Percentiles rank a stretch among this genome's conserved stretches.
phyloP scores from a whole-genome alignment of 192 early-diverging fungal genomes.

The Obelidium mucronatum region DNA sequence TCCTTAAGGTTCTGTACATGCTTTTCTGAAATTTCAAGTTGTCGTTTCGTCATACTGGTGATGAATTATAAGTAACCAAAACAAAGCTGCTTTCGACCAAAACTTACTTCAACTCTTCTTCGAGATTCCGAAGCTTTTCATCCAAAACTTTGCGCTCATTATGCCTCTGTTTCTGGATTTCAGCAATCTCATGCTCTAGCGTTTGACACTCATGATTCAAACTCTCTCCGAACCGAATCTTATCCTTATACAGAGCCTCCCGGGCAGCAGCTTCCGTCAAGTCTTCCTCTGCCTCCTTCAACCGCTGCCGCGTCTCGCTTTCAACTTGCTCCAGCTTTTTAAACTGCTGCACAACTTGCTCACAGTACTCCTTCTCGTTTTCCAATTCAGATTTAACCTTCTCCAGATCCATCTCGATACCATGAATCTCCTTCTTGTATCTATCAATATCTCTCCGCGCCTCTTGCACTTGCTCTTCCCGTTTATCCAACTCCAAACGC shows the following conservation, averaged over 20 bases:
- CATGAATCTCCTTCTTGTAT: constrained; percentile 2
- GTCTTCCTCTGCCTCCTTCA: not conserved
- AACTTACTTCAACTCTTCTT: constrained; percentile 18
- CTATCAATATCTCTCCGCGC: not conserved
- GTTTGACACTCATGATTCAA: not conserved
- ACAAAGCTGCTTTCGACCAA: too few relatives aligned
- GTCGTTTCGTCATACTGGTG: not conserved
- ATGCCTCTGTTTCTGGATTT: constrained; percentile 16
- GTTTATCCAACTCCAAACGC: not conserved
- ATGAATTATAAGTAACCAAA: too few relatives aligned
- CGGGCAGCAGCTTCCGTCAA: not conserved
- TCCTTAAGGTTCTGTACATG: constrained; percentile 8
- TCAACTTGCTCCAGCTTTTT: constrained; percentile 3
- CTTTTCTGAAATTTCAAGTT: constrained; percentile 17
- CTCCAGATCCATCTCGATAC: not conserved
- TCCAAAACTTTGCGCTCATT: constrained; percentile 15
- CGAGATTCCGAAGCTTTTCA: not conserved
- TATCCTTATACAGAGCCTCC: constrained; percentile 1
- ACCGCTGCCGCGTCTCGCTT: not conserved
- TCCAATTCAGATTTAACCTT: not conserved
- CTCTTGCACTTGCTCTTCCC: not conserved
- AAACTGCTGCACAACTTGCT: constrained; percentile 6
- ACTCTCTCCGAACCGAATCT: not conserved
- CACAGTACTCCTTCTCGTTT: not conserved
- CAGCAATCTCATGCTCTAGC: constrained; percentile 14